Evolutionary conservation across 106 monocot species (phyloP).

Genomic region (Gastrodia elata): DNA sequence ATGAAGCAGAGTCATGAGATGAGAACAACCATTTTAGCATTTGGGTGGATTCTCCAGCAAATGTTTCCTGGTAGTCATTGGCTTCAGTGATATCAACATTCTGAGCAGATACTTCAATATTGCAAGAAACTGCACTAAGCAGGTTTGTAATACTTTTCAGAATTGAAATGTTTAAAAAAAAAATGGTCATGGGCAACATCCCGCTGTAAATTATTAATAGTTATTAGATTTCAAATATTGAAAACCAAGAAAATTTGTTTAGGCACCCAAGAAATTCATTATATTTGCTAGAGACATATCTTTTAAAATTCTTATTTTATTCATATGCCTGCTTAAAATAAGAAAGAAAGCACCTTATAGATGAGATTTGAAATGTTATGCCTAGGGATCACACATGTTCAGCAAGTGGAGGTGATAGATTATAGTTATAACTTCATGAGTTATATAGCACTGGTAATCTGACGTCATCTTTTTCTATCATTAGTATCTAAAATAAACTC

Average conservation of each 20-base stretch:
- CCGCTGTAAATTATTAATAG: not conserved
- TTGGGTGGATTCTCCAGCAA: not conserved
- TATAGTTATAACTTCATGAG: not conserved
- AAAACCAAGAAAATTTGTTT: not conserved
- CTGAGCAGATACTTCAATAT: constrained; percentile 7
- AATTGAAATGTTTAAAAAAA: not conserved
- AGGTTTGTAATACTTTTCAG: not conserved
- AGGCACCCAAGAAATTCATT: not conserved
- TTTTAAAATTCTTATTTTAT: not conserved
- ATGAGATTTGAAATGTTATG: not conserved
- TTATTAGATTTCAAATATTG: not conserved
- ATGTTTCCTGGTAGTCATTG: constrained; percentile 7
- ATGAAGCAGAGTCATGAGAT: not conserved
- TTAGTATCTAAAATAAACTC: not conserved
- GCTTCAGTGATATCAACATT: constrained; percentile 6
- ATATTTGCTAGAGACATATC: not conserved
- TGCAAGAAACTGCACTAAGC: constrained; percentile 4
- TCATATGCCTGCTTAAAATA: not conserved
- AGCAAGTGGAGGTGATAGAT: not conserved
- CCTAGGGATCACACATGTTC: not conserved
- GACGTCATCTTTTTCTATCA: not conserved
- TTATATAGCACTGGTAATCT: not conserved
- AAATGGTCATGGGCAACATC: not conserved
- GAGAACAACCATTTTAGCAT: not conserved
- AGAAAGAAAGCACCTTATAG: not conserved